Base-by-base conservation (phyloP, 2,329 filamentous ascomycete species). In the Grosmannia serpens region DNA sequence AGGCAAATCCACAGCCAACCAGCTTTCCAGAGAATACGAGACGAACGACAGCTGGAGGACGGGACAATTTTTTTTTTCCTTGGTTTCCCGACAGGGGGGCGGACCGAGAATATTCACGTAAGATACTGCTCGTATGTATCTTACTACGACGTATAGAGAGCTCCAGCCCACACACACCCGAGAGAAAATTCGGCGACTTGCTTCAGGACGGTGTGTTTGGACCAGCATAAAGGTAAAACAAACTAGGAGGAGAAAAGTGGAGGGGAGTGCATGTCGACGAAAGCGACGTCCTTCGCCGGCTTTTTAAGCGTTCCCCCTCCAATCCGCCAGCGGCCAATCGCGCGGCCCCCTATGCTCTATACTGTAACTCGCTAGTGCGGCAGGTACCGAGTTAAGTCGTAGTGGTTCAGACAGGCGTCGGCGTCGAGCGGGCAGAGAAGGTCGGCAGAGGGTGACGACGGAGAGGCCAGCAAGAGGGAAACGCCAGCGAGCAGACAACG, bases 181-280 rank as follows among this genome's bases (percentile, higher is more conserved):
- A n/a, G n/a, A 20, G 35, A 38, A 6, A 38, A 38, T 17, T 38
- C 35, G 35, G 35, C 35, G 35, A 38, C 20, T 26, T 38, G 29
- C 20, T 24, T 24, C 50, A 53, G 27, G 50, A 33, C 50, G 29
- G 50, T 13, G 26, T 20, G 58, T 53, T 56, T 59, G 33, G 53
- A 38, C 47, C 58, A 58, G 53, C 56, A 46, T 50, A 27, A 57
- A 63, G 29, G 61, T 63, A 62, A 63, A 63, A 63, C 61, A 63
- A 24, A 56, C 59, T 61, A 62, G 41, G 51, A 15, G 20, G n/a
- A 52, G 24, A 57, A 59, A 57, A 60, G 50, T 54, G 58, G 56
- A 57, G 57, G 54, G n/a, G 17, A 26, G 20, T 20, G 20, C 53
- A 11, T 26, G 38, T 20, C 41, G 26, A 47, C 20, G 53, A 47